These are phyloP conservation scores for Plasmodium chabaudi DNA, from an alignment of 169 alveolate genomes.

Conservation along the genomic window DNA sequence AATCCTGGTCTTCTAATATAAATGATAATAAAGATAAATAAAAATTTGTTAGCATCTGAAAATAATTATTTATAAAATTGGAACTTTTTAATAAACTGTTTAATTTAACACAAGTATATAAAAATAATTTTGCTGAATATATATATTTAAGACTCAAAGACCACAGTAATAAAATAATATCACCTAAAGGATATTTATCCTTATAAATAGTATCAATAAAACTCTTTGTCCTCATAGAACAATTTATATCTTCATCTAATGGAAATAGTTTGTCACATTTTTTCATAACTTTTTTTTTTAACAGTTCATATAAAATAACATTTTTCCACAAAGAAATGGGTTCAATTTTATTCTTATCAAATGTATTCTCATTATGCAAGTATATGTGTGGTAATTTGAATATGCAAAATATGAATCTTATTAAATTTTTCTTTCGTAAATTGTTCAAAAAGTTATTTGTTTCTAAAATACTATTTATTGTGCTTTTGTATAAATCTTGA, in stretches of 20 bases:
- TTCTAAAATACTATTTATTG: conserved; percentile 26
- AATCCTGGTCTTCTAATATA: conserved; percentile 20
- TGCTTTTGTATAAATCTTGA: conserved; percentile 38
- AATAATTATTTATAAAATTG: conserved; percentile 4
- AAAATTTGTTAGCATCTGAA: conserved; percentile 51
- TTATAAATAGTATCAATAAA: neutral
- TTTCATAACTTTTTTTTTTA: conserved; percentile 67
- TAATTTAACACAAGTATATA: conserved; percentile 32
- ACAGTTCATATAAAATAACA: conserved; percentile 57
- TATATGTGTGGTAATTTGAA: conserved; percentile 56
- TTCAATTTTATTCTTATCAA: neutral
- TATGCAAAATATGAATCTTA: conserved; percentile 55
- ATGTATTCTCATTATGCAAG: neutral
- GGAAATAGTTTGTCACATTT: neutral
- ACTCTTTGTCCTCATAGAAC: neutral
- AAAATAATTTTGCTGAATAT: conserved; percentile 66
- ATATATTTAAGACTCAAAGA: conserved; percentile 66
- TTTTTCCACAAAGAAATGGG: conserved; percentile 15
- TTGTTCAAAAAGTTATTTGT: conserved; percentile 18
- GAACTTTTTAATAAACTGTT: conserved; percentile 9
- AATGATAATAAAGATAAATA: conserved; percentile 56
- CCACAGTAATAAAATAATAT: conserved; percentile 49
- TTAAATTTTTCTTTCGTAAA: conserved; percentile 32
- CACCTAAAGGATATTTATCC: conserved; percentile 8
- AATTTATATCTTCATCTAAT: neutral